Base-by-base conservation (phyloP, 495 filamentous ascomycete genomes). In the Daldinia bambusicola region DNA sequence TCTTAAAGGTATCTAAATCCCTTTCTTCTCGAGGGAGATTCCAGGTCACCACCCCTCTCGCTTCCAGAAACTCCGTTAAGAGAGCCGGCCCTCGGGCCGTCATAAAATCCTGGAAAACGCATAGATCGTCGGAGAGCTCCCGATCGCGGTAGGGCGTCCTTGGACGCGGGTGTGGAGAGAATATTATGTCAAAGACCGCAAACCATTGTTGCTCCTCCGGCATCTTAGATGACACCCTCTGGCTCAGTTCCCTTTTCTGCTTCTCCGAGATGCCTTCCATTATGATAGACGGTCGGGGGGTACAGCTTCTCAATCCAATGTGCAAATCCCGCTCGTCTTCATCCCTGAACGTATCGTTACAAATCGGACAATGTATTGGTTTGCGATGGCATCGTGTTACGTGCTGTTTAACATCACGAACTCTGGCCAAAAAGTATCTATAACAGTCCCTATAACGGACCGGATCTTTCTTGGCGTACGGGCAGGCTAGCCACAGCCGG, bases 351-450 rank as follows among this genome's bases (percentile, higher is more conserved):
- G 60, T 70, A 18, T 69, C 61, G 20, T 73, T 64, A 48, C 78
- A 80, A 10, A 63, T 61, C 22, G 76, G 74, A 22, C 78, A 80
- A 58, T 79, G 78, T 36, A 77, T 66, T 6, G 75, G 72, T 52
- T 73, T 75, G 56, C 61, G 65, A 69, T 80, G 77, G 18, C 73
- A 72, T 32, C 78, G 67, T 12, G 57, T 41, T n/a, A 80, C 34
- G 38, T 80, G 78, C 61, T 79, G 77, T 58, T 80, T 80, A 8
- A 80, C 78, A 41, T 79, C 77, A 31, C 75, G 74, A 18, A 80
- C 68, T 37, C 78, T 78, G 16, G 41, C 71, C 12, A 80, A 63
- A 16, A 58, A 62, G 50, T 74, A 79, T 36, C 66, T 48, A 43
- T 75, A 79, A 61, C 78, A 80, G 22, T 66, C 40, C 30, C 63